Evolutionary conservation across 768 basidiomycete species (phyloP).

Genomic region (Pluteus cervinus): DNA sequence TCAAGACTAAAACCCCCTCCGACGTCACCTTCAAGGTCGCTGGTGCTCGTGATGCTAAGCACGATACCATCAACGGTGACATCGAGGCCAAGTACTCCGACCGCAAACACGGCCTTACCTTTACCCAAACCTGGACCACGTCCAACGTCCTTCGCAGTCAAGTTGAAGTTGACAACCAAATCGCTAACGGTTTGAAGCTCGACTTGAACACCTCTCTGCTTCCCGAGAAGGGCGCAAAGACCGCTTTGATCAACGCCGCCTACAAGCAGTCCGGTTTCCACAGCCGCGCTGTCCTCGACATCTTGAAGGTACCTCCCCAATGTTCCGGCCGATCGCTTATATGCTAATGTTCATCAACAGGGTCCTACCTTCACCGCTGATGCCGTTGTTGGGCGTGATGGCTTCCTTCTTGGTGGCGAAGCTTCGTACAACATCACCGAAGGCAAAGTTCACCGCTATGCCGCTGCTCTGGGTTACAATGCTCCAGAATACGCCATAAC

Average conservation of each 20-base stretch:
- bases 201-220: conserved; percentile 79
- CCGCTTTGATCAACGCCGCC: conserved; percentile 72
- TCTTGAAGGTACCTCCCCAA: too few species aligned
- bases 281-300: conserved; percentile 83
- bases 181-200: conserved; percentile 96
- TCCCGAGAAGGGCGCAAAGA: conserved; percentile 84
- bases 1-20: conserved; percentile 86
- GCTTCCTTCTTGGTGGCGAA: conserved; percentile 96
- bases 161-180: conserved; percentile 94
- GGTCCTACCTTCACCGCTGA: conserved; percentile 98
- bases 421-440: conserved; percentile 95
- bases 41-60: conserved; percentile 73
- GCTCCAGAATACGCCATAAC: conserved; percentile 95
- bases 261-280: conserved; percentile 98
- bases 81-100: conserved; percentile 94
- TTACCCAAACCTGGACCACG: conserved; percentile 97
- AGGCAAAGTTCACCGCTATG: conserved; percentile 88
- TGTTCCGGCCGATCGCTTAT: conserved; percentile 26
- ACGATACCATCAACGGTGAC: conserved; percentile 74
- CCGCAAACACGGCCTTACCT: conserved; percentile 85
- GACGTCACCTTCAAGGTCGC: conserved; percentile 92
- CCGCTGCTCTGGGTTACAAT: conserved; percentile 89
- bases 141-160: conserved; percentile 86
- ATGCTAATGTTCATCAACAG: conserved; percentile 30
- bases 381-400: conserved; percentile 91